A percentile compares a stretch with the other conserved stretches of the same genome.
Evolutionary conservation across 2,329 filamentous ascomycete genomes (phyloP).

Genomic region (Mycosphaerella sp.): DNA sequence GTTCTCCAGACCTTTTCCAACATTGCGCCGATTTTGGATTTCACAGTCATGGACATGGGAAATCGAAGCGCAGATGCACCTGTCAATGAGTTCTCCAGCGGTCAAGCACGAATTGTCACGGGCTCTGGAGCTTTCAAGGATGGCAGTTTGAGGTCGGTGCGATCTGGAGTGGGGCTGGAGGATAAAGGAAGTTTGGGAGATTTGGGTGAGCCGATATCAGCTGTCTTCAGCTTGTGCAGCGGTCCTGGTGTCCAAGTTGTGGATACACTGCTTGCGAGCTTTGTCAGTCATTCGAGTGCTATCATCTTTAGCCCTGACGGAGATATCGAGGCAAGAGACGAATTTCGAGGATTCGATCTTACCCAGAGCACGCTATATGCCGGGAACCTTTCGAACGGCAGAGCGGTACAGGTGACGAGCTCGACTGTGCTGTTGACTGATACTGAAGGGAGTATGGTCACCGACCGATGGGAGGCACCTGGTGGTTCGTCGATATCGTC

Average conservation of each 20-base stretch:
- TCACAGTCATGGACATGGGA: conserved; percentile 93
- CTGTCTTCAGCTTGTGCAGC: conserved; percentile 53
- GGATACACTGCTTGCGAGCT: conserved; percentile 74
- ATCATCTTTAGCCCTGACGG: conserved; percentile 70
- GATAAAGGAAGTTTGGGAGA: conserved; percentile 60
- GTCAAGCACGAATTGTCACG: conserved; percentile 87
- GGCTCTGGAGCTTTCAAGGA: conserved; percentile 87
- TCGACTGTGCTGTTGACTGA: conserved; percentile 58
- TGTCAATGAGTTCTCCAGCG: conserved; percentile 87
- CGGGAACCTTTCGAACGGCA: conserved; percentile 54
- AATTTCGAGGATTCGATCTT: conserved; percentile 65
- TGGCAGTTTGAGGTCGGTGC: conserved; percentile 79
- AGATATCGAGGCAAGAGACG: conserved; percentile 79
- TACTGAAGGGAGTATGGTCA: conserved; percentile 46
- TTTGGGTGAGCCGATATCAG: conserved; percentile 47
- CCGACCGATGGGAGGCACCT: conserved; percentile 54
- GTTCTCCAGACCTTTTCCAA: conserved; percentile 73
- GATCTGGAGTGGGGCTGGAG: conserved; percentile 89
- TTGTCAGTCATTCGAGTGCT: conserved; percentile 74
- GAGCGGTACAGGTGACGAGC: conserved; percentile 71
- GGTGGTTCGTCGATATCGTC: conserved; percentile 60
- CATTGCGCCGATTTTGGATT: conserved; percentile 87
- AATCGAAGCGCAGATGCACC: conserved; percentile 72
- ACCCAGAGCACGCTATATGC: conserved; percentile 66
- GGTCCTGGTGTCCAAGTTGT: conserved; percentile 62